Evolutionary conservation across 768 basidiomycete species (phyloP), one percentile per base, ranked within the genome.

Genomic region (Xanthoconium stramineum): DNA sequence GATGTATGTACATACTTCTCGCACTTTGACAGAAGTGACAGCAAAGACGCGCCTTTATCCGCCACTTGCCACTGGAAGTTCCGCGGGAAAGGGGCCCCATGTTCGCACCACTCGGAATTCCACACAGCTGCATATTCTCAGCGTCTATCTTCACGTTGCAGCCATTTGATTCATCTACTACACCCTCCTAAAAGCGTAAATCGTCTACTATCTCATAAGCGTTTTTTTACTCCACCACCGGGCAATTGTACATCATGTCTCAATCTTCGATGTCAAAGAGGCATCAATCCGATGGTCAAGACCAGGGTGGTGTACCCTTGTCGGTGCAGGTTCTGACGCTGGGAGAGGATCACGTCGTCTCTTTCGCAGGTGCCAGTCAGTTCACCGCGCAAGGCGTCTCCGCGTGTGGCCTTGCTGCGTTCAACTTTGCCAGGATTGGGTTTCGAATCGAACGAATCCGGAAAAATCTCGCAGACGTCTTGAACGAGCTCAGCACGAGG

Each of bases 371-470:
- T 17, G 76, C 80, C 13, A 80, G 85, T 44, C 86, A 87, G 59
- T 88, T 86, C 56, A 69, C 69, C n/a, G 74, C 76, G 12, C 69
- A 57, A 28, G 68, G 69, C 4, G 61, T 71, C 32, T 81, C 86
- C 40, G 78, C 85, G 3, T 88, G 86, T 57, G 87, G 87, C 17
- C 74, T 89, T 28, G 86, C 86, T 24, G 81, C 83, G 2, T 68
- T 88, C 63, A 87, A 88, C 64, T 86, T 83, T 57, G 83, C 80
- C 12, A 75, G 84, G 50, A 61, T 83, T 8, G 72, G 78, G 10
- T 76, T 84, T 35, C 65, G 62, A n/a, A 59, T 67, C 29, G 64
- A 67, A 10, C 47, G 60, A 9, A 35, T 45, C 20, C 54, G 9
- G 12, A 43, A 29, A 38, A 53, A 37, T 11, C 50, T 59, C 9